A percentile compares a stretch with the other conserved stretches of the same genome.
Evolutionary conservation across 495 filamentous ascomycete species (phyloP).

Genomic region (Clohesyomyces aquaticus): DNA sequence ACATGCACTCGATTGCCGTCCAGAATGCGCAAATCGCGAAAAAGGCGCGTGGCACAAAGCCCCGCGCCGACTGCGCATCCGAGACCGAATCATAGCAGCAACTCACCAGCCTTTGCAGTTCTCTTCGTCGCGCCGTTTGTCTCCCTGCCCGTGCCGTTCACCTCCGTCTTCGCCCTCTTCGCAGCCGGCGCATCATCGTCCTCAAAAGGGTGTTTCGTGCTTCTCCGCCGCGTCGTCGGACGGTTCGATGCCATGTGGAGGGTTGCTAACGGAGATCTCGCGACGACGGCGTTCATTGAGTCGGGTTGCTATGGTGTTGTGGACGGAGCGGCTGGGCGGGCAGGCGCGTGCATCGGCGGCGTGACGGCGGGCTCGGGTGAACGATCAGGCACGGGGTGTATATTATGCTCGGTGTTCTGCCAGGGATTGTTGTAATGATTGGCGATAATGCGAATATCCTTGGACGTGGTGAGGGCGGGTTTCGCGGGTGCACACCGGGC

Average conservation of each 20-base stretch:
- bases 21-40: slow-evolving; percentile 11
- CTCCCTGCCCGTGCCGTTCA: slow-evolving; percentile 31
- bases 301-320: slow-evolving; percentile 26
- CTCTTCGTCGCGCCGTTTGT: slow-evolving; percentile 35
- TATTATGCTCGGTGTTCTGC: slow-evolving; percentile 1
- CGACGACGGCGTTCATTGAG: slow-evolving; percentile 45
- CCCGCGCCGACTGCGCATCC: too few species aligned
- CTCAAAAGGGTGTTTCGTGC: slow-evolving; percentile 42
- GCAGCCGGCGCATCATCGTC: slow-evolving; percentile 39
- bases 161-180: slow-evolving; percentile 35
- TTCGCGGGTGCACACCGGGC: slow-evolving; percentile 11
- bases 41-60: slow-evolving; percentile 13
- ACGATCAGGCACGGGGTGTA: not conserved
- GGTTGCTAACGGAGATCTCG: slow-evolving; percentile 44
- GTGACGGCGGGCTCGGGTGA: slow-evolving; percentile 6
- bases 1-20: not conserved
- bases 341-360: slow-evolving; percentile 35
- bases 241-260: slow-evolving; percentile 44
- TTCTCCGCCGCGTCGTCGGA: slow-evolving; percentile 42
- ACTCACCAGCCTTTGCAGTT: slow-evolving; percentile 39
- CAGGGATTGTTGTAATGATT: slow-evolving; percentile 22
- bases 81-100: too few species aligned
- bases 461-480: slow-evolving; percentile 20
- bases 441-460: slow-evolving; percentile 32
- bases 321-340: slow-evolving; percentile 11